phyloP scores from a whole-genome alignment of 352 stramenopile genomes.

The Phytopythium chamaehyphon region DNA sequence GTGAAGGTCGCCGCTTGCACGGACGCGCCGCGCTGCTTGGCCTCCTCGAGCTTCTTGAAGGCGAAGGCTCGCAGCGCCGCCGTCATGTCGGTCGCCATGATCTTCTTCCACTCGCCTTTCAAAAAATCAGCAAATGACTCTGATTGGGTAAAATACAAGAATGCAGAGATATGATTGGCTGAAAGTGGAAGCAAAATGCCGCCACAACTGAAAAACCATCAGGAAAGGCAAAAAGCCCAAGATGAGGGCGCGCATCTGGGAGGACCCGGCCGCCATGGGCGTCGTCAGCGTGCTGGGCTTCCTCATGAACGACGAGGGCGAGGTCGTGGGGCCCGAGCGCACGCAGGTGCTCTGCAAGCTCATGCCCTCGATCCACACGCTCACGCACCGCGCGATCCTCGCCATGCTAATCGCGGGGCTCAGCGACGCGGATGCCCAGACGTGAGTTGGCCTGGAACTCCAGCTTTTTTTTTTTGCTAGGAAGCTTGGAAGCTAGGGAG shows the following conservation, averaged over 20 bases:
- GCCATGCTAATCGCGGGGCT: slow-evolving; percentile 68
- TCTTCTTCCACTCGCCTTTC: slow-evolving; percentile 2
- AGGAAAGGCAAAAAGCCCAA: neutral
- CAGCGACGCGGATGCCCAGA: slow-evolving; percentile 64
- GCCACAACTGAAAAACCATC: slow-evolving; percentile 1
- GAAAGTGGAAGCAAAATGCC: neutral
- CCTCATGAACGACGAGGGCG: slow-evolving; percentile 78
- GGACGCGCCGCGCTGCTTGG: slow-evolving; percentile 54
- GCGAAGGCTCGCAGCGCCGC: slow-evolving; percentile 65
- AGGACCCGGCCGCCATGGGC: slow-evolving; percentile 72
- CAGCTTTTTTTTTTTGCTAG: too few relatives aligned
- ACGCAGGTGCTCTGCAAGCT: slow-evolving; percentile 79
- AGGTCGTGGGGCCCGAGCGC: slow-evolving; percentile 65
- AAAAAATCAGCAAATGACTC: neutral
- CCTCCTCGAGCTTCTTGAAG: slow-evolving; percentile 72
- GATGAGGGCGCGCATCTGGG: slow-evolving; percentile 77
- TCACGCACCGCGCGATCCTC: slow-evolving; percentile 71
- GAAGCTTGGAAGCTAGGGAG: too few relatives aligned
- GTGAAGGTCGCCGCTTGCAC: slow-evolving; percentile 33
- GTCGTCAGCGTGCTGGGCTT: slow-evolving; percentile 78
- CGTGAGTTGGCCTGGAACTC: slow-evolving; percentile 20
- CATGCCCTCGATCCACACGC: slow-evolving; percentile 81
- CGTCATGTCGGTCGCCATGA: slow-evolving; percentile 63
- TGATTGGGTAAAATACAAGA: neutral
- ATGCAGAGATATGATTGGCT: slow-evolving; percentile 7